Base-by-base conservation (phyloP, 164 flowering plant species). In the Umbellularia californica region DNA sequence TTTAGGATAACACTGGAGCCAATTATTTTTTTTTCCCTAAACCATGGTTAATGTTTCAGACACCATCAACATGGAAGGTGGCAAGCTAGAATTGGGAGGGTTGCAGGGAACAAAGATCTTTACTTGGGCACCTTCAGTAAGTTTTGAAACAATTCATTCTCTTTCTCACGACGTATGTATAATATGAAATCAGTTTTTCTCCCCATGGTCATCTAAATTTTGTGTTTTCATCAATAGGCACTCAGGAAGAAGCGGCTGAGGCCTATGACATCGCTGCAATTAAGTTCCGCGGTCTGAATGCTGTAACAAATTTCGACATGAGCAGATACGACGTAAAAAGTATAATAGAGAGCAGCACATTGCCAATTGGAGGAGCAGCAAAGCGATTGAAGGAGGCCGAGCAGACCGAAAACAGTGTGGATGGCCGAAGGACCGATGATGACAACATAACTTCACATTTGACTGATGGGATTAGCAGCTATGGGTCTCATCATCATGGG, bases 201-300 rank as follows among this genome's bases (percentile, higher is more conserved):
- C 1, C 70, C 20, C 47, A 30, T 50, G 19, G 12, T 5, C 14
- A 2, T 58, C 64, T 12, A 12, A 70, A 24, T 55, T 15, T 24
- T 3, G 65, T 25, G 17, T 41, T 41, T 50, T 14, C 60, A 67
- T 69, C 24, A 58, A 0, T 64, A 93, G 98, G 96, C 77, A 94
- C 98, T 5, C 98, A 94, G 80, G 98, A 94, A 77, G 98, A 94
- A 84, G 98, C 98, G 65, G 98, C 98, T 2, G 98, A 94, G 78
- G 98, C 97, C 12, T 94, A 94, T 64, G 98, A 94, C 87, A 90
- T 94, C 22, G 98, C 98, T 13, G 98, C 98, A 14, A 94, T 94
- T 6, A 94, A 92, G 73, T 94, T 94, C 83, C 86, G 98, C 0
- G 97, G 98, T 23, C 83, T 92, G 22, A 94, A 86, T 62, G 98